Conservation (phyloP, 2,329 filamentous ascomycete genomes). For the Fusarium odoratissimum region DNA sequence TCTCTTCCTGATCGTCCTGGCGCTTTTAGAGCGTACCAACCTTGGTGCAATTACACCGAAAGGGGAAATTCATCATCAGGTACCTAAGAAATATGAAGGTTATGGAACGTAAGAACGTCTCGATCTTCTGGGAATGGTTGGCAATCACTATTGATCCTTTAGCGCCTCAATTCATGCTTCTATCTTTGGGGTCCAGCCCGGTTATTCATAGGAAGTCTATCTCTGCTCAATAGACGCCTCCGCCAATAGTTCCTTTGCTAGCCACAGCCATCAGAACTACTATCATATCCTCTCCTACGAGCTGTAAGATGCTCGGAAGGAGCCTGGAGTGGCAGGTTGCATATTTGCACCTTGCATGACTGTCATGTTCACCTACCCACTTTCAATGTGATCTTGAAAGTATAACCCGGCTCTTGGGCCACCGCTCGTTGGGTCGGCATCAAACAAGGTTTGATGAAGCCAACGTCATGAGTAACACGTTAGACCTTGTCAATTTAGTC, state of each 20-base stretch:
- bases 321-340: background rate
- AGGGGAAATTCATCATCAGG: background rate
- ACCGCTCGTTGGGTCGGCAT: background rate
- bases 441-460: slow-evolving; percentile 14
- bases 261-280: slow-evolving; percentile 7
- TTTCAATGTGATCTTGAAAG: background rate
- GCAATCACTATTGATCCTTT: slow-evolving; percentile 13
- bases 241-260: slow-evolving; percentile 1
- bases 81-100: slow-evolving; percentile 3
- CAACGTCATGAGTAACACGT: slow-evolving; percentile 9
- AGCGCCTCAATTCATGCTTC: slow-evolving; percentile 10
- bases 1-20: background rate
- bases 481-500: background rate
- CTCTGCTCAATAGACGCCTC: slow-evolving; percentile 31
- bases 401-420: slow-evolving; percentile 3
- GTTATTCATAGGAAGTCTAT: slow-evolving; percentile 7
- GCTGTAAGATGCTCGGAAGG: background rate
- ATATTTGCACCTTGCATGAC: slow-evolving; percentile 6
- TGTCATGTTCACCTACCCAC: slow-evolving; percentile 6
- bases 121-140: slow-evolving; percentile 3
- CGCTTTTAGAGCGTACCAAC: slow-evolving; percentile 5
- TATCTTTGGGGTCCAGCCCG: slow-evolving; percentile 32
- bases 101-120: slow-evolving; percentile 11
- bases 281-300: background rate
- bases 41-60: background rate